Evolutionary conservation across 2,329 filamentous ascomycete genomes (phyloP).

Genomic region (Ceratocystis alfenasii): DNA sequence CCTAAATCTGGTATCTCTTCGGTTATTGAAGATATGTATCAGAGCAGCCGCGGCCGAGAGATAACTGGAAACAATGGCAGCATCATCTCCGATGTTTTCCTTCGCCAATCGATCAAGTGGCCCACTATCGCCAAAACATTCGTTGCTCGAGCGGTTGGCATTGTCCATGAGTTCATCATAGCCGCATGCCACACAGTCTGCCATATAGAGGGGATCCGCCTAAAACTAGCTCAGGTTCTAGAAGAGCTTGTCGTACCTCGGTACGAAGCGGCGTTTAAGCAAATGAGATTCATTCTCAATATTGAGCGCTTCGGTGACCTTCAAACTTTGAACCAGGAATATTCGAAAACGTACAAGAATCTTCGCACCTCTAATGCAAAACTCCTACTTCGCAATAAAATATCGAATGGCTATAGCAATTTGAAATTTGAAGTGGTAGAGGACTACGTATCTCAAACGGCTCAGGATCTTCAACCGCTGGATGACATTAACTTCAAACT

Average conservation of each 20-base stretch:
- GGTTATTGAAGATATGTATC: constrained; percentile 26
- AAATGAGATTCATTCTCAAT: constrained; percentile 25
- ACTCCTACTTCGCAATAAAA: too few species aligned
- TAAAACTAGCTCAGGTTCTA: constrained; percentile 25
- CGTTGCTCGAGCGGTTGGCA: constrained; percentile 26
- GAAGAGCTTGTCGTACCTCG: constrained; percentile 24
- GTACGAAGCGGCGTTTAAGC: constrained; percentile 26
- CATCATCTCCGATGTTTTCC: constrained; percentile 25
- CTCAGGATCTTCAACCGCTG: constrained; percentile 21
- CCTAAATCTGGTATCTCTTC: constrained; percentile 22
- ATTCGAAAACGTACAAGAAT: background rate
- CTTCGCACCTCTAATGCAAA: constrained; percentile 11
- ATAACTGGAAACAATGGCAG: constrained; percentile 24
- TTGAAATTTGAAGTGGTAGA: background rate
- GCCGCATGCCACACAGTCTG: constrained; percentile 24
- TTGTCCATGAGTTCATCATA: constrained; percentile 28
- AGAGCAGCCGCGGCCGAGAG: constrained; percentile 25
- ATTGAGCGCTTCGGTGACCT: constrained; percentile 27
- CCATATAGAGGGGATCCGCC: constrained; percentile 19
- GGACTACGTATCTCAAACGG: background rate
- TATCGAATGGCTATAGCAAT: too few species aligned
- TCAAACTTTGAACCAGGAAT: constrained; percentile 27
- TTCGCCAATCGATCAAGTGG: constrained; percentile 29
- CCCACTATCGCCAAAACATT: constrained; percentile 25
- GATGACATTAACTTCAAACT: constrained; percentile 29